These are phyloP conservation scores for Ulmus americana DNA, from an alignment of 331 rosid genomes.

Conservation along the genomic window DNA sequence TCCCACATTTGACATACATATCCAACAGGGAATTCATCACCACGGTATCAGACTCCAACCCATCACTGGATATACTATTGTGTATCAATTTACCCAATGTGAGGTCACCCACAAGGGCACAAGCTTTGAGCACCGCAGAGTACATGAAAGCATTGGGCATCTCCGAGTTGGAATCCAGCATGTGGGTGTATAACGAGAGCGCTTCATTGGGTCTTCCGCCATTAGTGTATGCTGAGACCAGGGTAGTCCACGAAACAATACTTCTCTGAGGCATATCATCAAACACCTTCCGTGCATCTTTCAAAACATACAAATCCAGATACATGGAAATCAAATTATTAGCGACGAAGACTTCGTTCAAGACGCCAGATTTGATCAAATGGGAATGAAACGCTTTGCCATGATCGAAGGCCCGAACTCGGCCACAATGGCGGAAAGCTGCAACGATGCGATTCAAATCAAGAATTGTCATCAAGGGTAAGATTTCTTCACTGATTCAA, in stretches of 20 bases:
- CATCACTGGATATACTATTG: slow-evolving; percentile 27
- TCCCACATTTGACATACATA: slow-evolving; percentile 78
- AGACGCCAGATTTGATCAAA: slow-evolving; percentile 44
- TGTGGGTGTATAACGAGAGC: slow-evolving; percentile 35
- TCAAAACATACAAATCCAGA: slow-evolving; percentile 19
- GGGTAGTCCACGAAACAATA: slow-evolving; percentile 60
- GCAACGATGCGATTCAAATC: slow-evolving; percentile 37
- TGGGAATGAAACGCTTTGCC: slow-evolving; percentile 60
- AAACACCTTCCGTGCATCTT: slow-evolving; percentile 51
- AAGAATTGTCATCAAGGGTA: slow-evolving; percentile 21
- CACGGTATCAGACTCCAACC: slow-evolving; percentile 53
- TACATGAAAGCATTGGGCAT: slow-evolving; percentile 56
- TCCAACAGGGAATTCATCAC: slow-evolving; percentile 83
- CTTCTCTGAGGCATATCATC: slow-evolving; percentile 62
- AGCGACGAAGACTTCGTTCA: slow-evolving; percentile 38
- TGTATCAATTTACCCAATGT: slow-evolving; percentile 54
- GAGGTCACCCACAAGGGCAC: slow-evolving; percentile 48
- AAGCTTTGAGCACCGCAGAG: slow-evolving; percentile 78
- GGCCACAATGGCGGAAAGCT: slow-evolving; percentile 52
- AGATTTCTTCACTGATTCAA: background rate
- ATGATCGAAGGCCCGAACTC: slow-evolving; percentile 33
- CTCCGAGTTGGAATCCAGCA: slow-evolving; percentile 42
- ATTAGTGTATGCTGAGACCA: slow-evolving; percentile 59
- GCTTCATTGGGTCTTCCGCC: slow-evolving; percentile 55
- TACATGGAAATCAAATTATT: slow-evolving; percentile 58